phyloP scores from a whole-genome alignment of 768 basidiomycete species.

The Boletus vermiculosoides region DNA sequence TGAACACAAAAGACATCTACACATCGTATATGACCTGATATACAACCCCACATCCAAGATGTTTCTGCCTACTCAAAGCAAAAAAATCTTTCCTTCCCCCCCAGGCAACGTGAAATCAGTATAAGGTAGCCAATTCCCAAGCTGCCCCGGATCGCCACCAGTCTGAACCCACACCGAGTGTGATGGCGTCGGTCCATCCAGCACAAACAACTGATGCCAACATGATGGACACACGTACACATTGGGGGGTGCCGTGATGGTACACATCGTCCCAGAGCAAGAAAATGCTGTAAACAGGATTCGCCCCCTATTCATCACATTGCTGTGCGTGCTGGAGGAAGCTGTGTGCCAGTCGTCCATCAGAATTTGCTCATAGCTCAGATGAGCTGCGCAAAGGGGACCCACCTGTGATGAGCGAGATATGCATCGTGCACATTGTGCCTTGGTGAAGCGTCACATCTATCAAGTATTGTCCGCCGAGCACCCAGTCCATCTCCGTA shows the following conservation, averaged over 20 bases:
- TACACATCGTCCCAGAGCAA: conserved; percentile 67
- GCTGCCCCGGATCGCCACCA: conserved; percentile 66
- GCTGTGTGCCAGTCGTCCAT: conserved; percentile 35
- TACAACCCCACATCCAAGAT: neutral
- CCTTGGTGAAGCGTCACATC: too few species aligned
- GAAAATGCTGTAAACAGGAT: conserved; percentile 73
- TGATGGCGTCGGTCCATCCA: conserved; percentile 79
- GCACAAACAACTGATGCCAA: conserved; percentile 73
- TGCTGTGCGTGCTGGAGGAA: conserved; percentile 75
- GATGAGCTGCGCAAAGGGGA: too few species aligned
- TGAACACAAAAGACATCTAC: too few species aligned
- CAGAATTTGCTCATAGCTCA: too few species aligned
- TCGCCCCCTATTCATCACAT: conserved; percentile 65
- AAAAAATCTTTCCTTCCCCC: neutral
- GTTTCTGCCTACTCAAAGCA: neutral
- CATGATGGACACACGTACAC: conserved; percentile 65
- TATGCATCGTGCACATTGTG: too few species aligned
- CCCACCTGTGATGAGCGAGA: too few species aligned
- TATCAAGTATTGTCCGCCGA: too few species aligned
- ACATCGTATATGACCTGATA: neutral
- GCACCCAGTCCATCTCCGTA: too few species aligned
- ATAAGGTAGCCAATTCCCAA: conserved; percentile 73
- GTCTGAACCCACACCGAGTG: conserved; percentile 76
- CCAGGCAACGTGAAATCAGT: conserved; percentile 58
- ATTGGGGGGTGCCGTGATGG: conserved; percentile 76